Evolutionary conservation across 169 alveolate species (phyloP).

Genomic region (Plasmodium gallinaceum): DNA sequence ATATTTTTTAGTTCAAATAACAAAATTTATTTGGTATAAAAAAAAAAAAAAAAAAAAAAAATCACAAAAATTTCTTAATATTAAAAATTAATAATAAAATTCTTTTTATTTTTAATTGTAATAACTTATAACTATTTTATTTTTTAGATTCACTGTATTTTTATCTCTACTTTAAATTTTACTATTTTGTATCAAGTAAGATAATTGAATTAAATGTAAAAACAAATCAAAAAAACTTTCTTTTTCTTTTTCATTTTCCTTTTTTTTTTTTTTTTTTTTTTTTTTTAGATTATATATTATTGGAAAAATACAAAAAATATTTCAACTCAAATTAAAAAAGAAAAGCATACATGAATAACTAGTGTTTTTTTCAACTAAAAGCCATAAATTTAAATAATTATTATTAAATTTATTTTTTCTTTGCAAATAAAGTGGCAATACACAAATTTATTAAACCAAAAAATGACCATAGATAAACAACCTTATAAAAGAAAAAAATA

Average conservation of each 20-base stretch:
- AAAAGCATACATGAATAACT: slow-evolving; percentile 5
- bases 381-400: too few species aligned
- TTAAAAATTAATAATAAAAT: neutral
- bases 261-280: neutral
- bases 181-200: slow-evolving; percentile 51
- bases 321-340: slow-evolving; percentile 12
- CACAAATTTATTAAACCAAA: too few species aligned
- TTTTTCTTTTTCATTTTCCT: neutral
- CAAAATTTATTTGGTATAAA: slow-evolving; percentile 27
- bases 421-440: too few species aligned
- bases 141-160: slow-evolving; percentile 35
- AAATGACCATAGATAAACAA: too few species aligned
- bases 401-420: too few species aligned
- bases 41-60: neutral
- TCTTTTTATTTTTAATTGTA: neutral
- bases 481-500: too few species aligned
- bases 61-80: neutral
- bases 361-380: neutral
- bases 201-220: neutral
- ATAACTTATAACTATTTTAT: slow-evolving; percentile 1
- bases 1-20: slow-evolving; percentile 25
- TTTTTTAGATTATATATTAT: slow-evolving; percentile 32
- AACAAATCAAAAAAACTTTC: neutral
- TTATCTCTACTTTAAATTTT: slow-evolving; percentile 28
- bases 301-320: slow-evolving; percentile 48